Percentiles rank a stretch among this genome's conserved stretches.
Evolutionary conservation across 1,284 basidiomycete species (phyloP).

Genomic region (Moesziomyces sp.): DNA sequence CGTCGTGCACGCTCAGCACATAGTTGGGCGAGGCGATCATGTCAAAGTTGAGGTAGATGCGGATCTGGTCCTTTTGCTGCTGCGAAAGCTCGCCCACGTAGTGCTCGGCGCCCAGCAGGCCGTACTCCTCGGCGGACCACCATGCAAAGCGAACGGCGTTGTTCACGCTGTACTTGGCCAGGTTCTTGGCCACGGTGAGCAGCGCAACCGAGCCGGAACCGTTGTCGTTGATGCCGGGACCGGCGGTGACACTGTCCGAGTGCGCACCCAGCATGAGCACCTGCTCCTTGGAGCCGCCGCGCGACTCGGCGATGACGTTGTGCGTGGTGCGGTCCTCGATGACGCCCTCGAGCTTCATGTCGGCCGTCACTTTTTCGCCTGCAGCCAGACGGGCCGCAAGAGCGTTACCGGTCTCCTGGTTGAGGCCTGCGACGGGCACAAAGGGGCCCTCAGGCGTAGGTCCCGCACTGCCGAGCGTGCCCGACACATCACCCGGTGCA

Average conservation of each 20-base stretch:
- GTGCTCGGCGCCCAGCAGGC: constrained; percentile 38
- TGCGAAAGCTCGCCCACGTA: constrained; percentile 24
- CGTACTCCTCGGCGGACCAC: constrained; percentile 46
- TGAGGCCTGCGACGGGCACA: constrained; percentile 31
- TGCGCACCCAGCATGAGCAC: constrained; percentile 39
- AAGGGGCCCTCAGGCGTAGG: constrained; percentile 28
- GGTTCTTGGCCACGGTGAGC: constrained; percentile 36
- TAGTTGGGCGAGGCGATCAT: constrained; percentile 49
- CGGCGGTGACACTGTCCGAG: constrained; percentile 35
- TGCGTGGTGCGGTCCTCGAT: constrained; percentile 29
- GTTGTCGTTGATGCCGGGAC: constrained; percentile 49
- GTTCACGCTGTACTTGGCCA: constrained; percentile 28
- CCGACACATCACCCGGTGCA: constrained; percentile 19
- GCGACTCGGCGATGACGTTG: constrained; percentile 45
- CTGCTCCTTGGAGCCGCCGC: constrained; percentile 22
- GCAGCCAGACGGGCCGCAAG: constrained; percentile 18
- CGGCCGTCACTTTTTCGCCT: constrained; percentile 29
- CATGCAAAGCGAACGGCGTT: constrained; percentile 41
- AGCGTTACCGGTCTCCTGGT: constrained; percentile 10
- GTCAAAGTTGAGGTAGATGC: constrained; percentile 43
- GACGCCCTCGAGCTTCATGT: constrained; percentile 26
- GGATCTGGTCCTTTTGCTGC: constrained; percentile 29
- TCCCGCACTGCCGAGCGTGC: constrained; percentile 22
- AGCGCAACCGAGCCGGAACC: constrained; percentile 37
- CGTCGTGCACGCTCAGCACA: constrained; percentile 35